Conservation (phyloP, 2,329 filamentous ascomycete species). For the Cytospora schulzeri region DNA sequence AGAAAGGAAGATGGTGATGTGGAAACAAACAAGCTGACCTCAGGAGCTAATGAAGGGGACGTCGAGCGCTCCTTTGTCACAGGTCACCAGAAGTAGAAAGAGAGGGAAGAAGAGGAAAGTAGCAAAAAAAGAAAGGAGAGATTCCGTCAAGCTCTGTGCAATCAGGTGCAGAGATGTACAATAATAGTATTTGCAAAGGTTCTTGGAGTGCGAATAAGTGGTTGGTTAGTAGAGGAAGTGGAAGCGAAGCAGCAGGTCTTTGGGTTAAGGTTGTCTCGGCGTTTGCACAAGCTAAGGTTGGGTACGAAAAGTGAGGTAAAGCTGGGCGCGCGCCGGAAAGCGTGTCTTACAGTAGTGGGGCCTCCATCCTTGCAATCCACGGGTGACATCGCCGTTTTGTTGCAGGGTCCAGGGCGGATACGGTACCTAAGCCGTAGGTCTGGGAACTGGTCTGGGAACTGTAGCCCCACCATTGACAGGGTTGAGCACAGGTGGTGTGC, state of each 20-base stretch:
- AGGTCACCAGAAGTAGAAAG: background rate
- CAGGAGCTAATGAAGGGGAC: conserved; percentile 12
- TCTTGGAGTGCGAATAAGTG: background rate
- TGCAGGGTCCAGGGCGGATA: background rate
- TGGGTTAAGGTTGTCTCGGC: background rate
- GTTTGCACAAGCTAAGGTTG: conserved; percentile 9
- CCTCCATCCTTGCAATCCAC: conserved; percentile 1
- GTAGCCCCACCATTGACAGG: background rate
- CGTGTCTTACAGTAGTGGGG: conserved; percentile 12
- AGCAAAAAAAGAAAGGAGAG: background rate
- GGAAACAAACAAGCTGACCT: conserved; percentile 4
- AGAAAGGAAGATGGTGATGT: background rate
- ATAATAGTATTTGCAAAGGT: background rate
- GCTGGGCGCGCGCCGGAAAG: conserved; percentile 17
- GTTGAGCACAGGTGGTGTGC: background rate
- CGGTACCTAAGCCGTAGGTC: background rate
- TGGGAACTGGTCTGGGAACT: no score
- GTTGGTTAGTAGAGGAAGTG: background rate
- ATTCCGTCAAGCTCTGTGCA: background rate
- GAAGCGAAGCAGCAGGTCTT: background rate
- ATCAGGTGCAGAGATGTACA: background rate
- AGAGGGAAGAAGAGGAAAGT: background rate
- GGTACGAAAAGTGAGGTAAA: conserved; percentile 9
- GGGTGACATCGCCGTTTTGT: conserved; percentile 11
- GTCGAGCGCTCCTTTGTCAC: background rate